Evolutionary conservation across 305 asterid species (phyloP).

Genomic region (Euphrasia arctica): DNA sequence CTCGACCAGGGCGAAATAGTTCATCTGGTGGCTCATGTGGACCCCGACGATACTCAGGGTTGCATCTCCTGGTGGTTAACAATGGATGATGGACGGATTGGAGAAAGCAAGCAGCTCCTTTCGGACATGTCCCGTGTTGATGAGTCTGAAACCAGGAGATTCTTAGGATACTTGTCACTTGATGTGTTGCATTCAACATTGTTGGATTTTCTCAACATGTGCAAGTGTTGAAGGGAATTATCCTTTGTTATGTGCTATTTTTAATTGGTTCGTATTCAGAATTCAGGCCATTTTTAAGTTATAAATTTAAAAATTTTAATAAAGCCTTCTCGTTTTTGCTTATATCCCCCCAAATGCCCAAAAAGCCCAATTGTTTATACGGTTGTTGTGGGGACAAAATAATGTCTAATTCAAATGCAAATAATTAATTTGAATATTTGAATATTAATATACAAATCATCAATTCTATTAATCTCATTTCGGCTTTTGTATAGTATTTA

Average conservation of each 20-base stretch:
- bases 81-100: conserved; percentile 53
- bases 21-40: conserved; percentile 74
- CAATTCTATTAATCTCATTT: too few relatives aligned
- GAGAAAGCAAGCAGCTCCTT: conserved; percentile 46
- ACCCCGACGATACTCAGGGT: conserved; percentile 77
- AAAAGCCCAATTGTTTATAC: too few relatives aligned
- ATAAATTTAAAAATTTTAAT: too few relatives aligned
- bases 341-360: too few relatives aligned
- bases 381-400: too few relatives aligned
- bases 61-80: conserved; percentile 97
- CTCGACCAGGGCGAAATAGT: conserved; percentile 76
- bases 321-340: too few relatives aligned
- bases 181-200: conserved; percentile 62
- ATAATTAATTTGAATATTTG: too few relatives aligned
- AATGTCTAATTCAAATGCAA: too few relatives aligned
- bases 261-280: too few relatives aligned
- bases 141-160: conserved; percentile 65
- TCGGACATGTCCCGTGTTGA: conserved; percentile 36
- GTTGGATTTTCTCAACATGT: conserved; percentile 71
- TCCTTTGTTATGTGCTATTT: conserved; percentile 2
- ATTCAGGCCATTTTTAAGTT: too few relatives aligned
- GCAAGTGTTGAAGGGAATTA: conserved; percentile 46
- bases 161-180: conserved; percentile 71
- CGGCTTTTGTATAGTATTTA: too few relatives aligned
- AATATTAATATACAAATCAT: too few relatives aligned